Conservation (phyloP, 2,329 filamentous ascomycete species). For the Diaporthe vexans region DNA sequence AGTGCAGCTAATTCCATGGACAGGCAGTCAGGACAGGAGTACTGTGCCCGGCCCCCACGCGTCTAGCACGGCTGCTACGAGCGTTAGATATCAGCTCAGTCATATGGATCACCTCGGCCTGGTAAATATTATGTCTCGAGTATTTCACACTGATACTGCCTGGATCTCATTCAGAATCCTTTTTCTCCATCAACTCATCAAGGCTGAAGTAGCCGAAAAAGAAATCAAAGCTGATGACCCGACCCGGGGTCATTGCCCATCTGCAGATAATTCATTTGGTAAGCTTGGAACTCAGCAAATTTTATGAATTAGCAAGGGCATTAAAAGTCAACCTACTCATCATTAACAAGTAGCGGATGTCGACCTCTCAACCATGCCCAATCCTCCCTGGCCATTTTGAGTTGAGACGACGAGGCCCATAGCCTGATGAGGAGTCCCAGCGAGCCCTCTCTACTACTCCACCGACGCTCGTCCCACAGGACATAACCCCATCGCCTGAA, state of each 20-base stretch:
- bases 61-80: too few relatives aligned
- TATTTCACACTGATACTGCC: too few relatives aligned
- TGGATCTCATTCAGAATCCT: too few relatives aligned
- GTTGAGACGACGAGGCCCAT: constrained; percentile 32
- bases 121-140: too few relatives aligned
- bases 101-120: too few relatives aligned
- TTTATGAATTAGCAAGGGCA: not conserved
- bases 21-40: too few relatives aligned
- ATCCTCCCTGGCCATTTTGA: constrained; percentile 5
- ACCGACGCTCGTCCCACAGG: constrained; percentile 44
- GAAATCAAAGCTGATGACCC: not conserved
- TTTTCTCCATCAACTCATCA: too few relatives aligned
- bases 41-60: too few relatives aligned
- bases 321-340: constrained; percentile 1
- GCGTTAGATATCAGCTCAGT: too few relatives aligned
- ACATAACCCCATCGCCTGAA: constrained; percentile 44
- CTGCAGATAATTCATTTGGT: not conserved
- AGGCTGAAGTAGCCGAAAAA: not conserved
- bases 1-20: too few relatives aligned
- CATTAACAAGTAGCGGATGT: not conserved
- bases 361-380: not conserved
- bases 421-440: constrained; percentile 23
- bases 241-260: not conserved
- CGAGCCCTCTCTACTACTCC: constrained; percentile 20
- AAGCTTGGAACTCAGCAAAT: not conserved